Evolutionary conservation across 2,329 filamentous ascomycete species (phyloP).

Genomic region (Gliomastix tumulicola): DNA sequence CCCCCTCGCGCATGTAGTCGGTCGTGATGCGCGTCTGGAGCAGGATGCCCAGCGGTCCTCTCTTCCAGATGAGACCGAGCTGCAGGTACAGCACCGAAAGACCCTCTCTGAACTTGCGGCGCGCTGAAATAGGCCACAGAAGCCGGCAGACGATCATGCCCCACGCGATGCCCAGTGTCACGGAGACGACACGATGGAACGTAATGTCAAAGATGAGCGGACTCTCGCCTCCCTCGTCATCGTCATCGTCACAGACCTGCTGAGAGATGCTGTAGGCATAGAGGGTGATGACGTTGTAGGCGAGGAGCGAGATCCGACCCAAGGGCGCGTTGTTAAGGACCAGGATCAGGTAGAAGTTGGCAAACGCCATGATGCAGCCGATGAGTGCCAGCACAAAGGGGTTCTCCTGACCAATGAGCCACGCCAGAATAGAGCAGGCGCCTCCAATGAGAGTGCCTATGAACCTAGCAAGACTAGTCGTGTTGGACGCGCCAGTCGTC

Average conservation of each 20-base stretch:
- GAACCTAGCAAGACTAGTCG: slow-evolving; percentile 81
- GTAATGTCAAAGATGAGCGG: slow-evolving; percentile 86
- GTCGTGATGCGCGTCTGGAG: slow-evolving; percentile 48
- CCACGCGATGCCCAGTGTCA: slow-evolving; percentile 84
- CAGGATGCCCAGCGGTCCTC: slow-evolving; percentile 76
- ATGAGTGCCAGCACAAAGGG: slow-evolving; percentile 69
- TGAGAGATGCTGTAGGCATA: slow-evolving; percentile 90
- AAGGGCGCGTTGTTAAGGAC: slow-evolving; percentile 79
- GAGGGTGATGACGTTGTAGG: slow-evolving; percentile 90
- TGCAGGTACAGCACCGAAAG: slow-evolving; percentile 87
- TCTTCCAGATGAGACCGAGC: slow-evolving; percentile 94
- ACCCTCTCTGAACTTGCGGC: slow-evolving; percentile 82
- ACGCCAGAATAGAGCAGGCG: slow-evolving; percentile 65
- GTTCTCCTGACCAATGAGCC: slow-evolving; percentile 70
- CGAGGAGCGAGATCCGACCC: slow-evolving; percentile 87
- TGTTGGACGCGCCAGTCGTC: slow-evolving; percentile 95
- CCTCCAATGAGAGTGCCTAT: slow-evolving; percentile 81
- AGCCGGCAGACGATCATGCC: slow-evolving; percentile 83
- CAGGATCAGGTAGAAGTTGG: slow-evolving; percentile 86
- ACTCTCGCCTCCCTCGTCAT: slow-evolving; percentile 78
- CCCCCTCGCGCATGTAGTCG: slow-evolving; percentile 79
- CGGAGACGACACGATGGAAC: slow-evolving; percentile 79
- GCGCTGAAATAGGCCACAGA: slow-evolving; percentile 90
- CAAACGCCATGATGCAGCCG: slow-evolving; percentile 73
- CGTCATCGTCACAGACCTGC: slow-evolving; percentile 71